These are phyloP conservation scores for Hyaloscypha finlandica DNA, from an alignment of 495 filamentous ascomycete species.

Conservation along the genomic window DNA sequence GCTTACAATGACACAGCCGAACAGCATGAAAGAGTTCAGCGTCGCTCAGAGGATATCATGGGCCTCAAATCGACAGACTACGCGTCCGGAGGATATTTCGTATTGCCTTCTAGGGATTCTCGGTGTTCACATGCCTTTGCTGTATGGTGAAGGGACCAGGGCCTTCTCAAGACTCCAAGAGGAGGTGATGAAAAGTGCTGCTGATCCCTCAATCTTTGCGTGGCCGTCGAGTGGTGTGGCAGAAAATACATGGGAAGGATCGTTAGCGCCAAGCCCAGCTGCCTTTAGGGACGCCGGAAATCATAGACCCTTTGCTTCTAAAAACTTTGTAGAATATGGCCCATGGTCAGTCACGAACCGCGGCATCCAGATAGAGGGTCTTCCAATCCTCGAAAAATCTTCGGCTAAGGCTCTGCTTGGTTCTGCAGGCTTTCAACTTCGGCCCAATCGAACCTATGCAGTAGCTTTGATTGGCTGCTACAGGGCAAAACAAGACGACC, in stretches of 20 bases:
- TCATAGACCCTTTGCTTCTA: background rate
- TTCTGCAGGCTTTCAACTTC: background rate
- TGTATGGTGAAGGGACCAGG: background rate
- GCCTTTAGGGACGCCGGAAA: background rate
- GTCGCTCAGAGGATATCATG: background rate
- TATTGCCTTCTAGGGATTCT: background rate
- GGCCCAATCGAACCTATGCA: background rate
- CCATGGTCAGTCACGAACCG: background rate
- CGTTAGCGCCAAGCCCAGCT: background rate
- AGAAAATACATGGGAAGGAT: too few relatives aligned
- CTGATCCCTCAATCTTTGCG: background rate
- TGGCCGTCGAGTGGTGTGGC: background rate
- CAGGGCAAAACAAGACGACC: background rate
- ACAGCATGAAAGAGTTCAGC: background rate
- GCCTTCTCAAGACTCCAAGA: background rate
- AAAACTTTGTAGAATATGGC: background rate
- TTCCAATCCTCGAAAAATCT: background rate
- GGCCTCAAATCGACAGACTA: background rate
- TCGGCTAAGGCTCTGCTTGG: background rate
- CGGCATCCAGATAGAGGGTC: background rate
- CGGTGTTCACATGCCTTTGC: background rate
- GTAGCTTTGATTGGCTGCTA: background rate
- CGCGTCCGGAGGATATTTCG: background rate
- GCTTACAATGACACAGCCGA: background rate
- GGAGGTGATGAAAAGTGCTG: background rate